phyloP scores from a whole-genome alignment of 129 eudicot genomes.

The Oenanthe sinensis region DNA sequence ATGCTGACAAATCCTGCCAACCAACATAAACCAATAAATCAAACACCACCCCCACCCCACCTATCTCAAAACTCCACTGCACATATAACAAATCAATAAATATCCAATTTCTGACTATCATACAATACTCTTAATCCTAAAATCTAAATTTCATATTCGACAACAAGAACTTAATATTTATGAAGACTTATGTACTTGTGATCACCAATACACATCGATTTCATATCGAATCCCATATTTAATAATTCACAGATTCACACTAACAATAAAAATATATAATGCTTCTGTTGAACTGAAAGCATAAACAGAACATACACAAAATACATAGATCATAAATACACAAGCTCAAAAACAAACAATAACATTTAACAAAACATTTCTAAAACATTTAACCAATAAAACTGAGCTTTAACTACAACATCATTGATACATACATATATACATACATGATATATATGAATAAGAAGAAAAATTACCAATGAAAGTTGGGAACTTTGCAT shows the following conservation, averaged over 20 bases:
- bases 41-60: not conserved
- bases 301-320: not conserved
- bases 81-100: not conserved
- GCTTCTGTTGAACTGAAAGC: not conserved
- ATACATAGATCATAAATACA: not conserved
- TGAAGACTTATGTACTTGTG: not conserved
- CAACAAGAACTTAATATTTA: not conserved
- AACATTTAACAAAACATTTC: no score
- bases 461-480: not conserved
- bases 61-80: not conserved
- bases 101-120: not conserved
- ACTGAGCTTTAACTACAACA: no score
- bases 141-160: not conserved
- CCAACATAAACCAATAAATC: not conserved
- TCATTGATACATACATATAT: no score
- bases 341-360: not conserved
- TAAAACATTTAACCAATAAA: no score
- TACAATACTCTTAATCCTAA: not conserved
- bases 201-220: not conserved
- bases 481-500: not conserved
- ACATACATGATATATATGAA: not conserved
- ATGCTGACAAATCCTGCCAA: not conserved
- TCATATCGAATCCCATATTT: not conserved
- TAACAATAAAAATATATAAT: not conserved
- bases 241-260: not conserved